Evolutionary conservation across 2,329 filamentous ascomycete species (phyloP).

Genomic region (Beauveria varroae): DNA sequence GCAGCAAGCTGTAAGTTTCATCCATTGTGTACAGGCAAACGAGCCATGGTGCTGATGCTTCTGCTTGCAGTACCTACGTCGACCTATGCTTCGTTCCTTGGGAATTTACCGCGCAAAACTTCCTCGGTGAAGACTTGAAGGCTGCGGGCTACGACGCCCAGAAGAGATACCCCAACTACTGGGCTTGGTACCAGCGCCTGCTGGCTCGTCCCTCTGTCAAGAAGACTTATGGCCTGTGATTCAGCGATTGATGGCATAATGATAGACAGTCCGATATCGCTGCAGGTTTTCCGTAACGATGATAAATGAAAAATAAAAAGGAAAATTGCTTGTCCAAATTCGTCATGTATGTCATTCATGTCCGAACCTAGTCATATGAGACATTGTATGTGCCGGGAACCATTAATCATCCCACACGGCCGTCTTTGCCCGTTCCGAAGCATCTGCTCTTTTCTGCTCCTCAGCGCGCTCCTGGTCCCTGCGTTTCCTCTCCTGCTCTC

Average conservation of each 20-base stretch:
- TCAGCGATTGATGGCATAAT: too few species aligned
- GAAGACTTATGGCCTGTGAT: slow-evolving; percentile 18
- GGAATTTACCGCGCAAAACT: slow-evolving; percentile 15
- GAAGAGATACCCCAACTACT: slow-evolving; percentile 27
- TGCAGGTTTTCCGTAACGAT: background rate
- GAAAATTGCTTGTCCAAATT: background rate
- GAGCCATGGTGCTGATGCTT: background rate
- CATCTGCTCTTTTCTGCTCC: slow-evolving; percentile 51
- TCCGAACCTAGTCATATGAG: background rate
- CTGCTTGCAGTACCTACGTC: slow-evolving; percentile 26
- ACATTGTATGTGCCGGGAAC: too few species aligned
- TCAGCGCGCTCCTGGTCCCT: slow-evolving; percentile 64
- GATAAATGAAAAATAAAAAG: background rate
- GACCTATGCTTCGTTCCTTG: slow-evolving; percentile 27
- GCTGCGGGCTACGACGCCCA: slow-evolving; percentile 19
- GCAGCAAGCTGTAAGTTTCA: slow-evolving; percentile 8
- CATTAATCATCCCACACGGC: slow-evolving; percentile 75
- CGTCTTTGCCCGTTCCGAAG: slow-evolving; percentile 67
- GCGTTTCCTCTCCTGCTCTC: slow-evolving; percentile 76
- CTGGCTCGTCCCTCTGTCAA: slow-evolving; percentile 23
- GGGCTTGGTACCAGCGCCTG: slow-evolving; percentile 27
- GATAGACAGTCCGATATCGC: too few species aligned
- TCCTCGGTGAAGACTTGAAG: slow-evolving; percentile 17
- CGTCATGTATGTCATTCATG: background rate
- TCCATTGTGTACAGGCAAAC: background rate